Percentiles rank a stretch among this genome's conserved stretches.
These are phyloP conservation scores for Talaromyces sp. DNA, from an alignment of 2,329 filamentous ascomycete genomes.

Conservation along the genomic window DNA sequence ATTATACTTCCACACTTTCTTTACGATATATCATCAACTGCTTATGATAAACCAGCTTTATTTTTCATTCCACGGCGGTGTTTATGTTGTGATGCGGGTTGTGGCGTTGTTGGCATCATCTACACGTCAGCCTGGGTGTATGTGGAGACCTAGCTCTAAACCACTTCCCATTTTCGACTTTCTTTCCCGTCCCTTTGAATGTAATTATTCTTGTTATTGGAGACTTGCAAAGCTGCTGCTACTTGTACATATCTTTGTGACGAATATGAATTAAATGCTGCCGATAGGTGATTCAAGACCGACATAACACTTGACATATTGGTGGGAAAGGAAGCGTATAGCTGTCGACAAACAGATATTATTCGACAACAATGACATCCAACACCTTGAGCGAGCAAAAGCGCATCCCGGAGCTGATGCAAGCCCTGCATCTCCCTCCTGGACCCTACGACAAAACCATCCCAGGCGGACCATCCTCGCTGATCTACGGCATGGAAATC, in stretches of 20 bases:
- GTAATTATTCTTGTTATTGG: not conserved
- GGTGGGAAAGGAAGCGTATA: not conserved
- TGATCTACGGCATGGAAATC: conserved; percentile 30
- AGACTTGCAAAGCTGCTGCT: not conserved
- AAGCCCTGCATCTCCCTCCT: conserved; percentile 33
- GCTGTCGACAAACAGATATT: no score
- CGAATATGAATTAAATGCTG: not conserved
- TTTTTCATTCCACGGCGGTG: not conserved
- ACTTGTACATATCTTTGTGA: not conserved
- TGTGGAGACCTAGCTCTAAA: not conserved
- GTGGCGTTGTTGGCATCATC: not conserved
- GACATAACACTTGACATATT: not conserved
- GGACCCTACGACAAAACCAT: conserved; percentile 15
- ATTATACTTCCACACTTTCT: not conserved
- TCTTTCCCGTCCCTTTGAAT: not conserved
- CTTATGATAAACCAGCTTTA: not conserved
- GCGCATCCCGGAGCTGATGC: conserved; percentile 31
- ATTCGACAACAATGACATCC: conserved; percentile 11
- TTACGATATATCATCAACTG: not conserved
- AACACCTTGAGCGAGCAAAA: conserved; percentile 31
- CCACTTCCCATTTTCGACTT: not conserved
- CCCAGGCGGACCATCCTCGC: conserved; percentile 17
- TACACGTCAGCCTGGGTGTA: not conserved
- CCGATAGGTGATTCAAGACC: not conserved
- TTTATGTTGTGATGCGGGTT: not conserved